These are phyloP conservation scores for Penicillium desertorum DNA, from an alignment of 495 filamentous ascomycete species.

Conservation along the genomic window DNA sequence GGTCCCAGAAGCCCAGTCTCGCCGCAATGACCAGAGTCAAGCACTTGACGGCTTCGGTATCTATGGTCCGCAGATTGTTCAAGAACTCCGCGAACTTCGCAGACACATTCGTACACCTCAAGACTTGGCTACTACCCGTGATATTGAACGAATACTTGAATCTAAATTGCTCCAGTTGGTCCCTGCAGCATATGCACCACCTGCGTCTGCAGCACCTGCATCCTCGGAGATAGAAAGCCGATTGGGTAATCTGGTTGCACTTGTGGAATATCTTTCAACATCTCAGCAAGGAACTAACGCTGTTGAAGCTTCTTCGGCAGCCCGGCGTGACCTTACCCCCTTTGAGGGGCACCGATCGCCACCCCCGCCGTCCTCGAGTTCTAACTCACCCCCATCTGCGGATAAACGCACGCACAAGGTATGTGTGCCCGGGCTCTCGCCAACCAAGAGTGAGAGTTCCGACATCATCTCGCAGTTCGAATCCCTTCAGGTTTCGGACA, in stretches of 20 bases:
- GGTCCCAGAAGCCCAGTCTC: not conserved
- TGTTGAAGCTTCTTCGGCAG: not conserved
- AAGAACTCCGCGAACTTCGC: not conserved
- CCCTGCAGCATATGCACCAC: not conserved
- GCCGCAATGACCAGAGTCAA: not conserved
- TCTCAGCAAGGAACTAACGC: not conserved
- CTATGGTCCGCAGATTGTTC: not conserved
- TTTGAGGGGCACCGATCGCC: slow-evolving; percentile 3
- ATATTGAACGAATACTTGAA: not conserved
- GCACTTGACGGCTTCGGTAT: not conserved
- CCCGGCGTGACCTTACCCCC: not conserved
- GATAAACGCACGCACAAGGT: not conserved
- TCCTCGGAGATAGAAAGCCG: not conserved
- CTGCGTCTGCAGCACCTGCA: not conserved
- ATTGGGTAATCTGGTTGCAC: not conserved
- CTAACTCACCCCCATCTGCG: not conserved
- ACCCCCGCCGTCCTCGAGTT: not conserved
- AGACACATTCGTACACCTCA: not conserved
- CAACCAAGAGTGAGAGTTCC: not conserved
- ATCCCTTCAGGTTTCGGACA: not conserved
- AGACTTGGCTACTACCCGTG: not conserved
- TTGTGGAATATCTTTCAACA: not conserved
- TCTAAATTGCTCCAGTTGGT: not conserved
- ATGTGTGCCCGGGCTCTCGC: slow-evolving; percentile 1
- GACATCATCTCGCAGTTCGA: not conserved